phyloP scores from a whole-genome alignment of 106 monocot genomes.

The Allium sativum region DNA sequence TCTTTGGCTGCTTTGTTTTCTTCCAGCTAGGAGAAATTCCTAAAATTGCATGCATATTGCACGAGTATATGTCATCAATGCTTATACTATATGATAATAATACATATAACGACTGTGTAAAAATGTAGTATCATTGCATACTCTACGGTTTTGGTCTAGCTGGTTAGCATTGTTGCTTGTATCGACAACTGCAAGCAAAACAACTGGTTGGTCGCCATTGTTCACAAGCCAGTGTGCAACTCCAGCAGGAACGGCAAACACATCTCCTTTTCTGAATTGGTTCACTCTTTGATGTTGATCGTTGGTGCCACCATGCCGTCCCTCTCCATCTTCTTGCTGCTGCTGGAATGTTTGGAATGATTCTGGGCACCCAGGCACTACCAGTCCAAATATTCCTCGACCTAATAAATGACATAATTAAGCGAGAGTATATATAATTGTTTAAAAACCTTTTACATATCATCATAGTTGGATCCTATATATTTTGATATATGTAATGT shows the following conservation, averaged over 20 bases:
- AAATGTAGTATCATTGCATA: background rate
- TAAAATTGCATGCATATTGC: background rate
- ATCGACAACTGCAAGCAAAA: slow-evolving; percentile 32
- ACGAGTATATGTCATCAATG: too few relatives aligned
- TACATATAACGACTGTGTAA: background rate
- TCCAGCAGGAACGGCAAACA: slow-evolving; percentile 44
- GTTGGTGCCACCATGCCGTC: background rate
- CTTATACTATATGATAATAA: too few relatives aligned
- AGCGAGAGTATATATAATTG: too few relatives aligned
- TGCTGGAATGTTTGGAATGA: too few relatives aligned
- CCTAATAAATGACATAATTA: slow-evolving; percentile 4
- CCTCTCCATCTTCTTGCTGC: too few relatives aligned
- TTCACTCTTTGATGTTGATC: slow-evolving; percentile 48
- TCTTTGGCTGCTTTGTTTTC: background rate
- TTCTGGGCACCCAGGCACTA: slow-evolving; percentile 38
- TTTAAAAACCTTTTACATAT: too few relatives aligned
- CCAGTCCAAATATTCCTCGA: slow-evolving; percentile 9
- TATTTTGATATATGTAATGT: too few relatives aligned
- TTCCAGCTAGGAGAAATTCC: slow-evolving; percentile 18
- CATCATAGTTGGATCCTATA: too few relatives aligned
- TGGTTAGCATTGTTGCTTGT: slow-evolving; percentile 44
- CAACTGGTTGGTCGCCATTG: slow-evolving; percentile 31
- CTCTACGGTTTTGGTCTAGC: slow-evolving; percentile 33
- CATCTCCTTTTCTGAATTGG: slow-evolving; percentile 38
- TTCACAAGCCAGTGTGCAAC: slow-evolving; percentile 55